phyloP scores from a whole-genome alignment of 306 rosid species.

The Lathyrus aphaca region DNA sequence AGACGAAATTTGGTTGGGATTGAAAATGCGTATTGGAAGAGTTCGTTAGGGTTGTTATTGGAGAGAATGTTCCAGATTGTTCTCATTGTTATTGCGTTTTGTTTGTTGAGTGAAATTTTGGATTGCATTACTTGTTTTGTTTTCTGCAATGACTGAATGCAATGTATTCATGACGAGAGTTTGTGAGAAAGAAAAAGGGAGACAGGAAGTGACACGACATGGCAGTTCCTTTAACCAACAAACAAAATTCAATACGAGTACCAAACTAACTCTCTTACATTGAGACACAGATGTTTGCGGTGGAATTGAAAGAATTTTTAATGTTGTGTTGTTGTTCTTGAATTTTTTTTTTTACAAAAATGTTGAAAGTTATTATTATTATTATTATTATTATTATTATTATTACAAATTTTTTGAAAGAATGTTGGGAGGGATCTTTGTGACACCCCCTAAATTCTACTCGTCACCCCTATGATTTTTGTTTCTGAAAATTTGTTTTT shows the following conservation, averaged over 20 bases:
- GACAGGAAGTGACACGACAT: slow-evolving; percentile 56
- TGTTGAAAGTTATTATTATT: no score
- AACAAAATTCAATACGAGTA: slow-evolving; percentile 8
- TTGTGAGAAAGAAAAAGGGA: not conserved
- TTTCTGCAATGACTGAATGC: not conserved
- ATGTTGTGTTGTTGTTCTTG: no score
- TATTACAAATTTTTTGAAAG: no score
- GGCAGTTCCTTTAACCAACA: slow-evolving; percentile 39
- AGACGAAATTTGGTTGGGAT: slow-evolving; percentile 30
- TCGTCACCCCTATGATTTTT: no score
- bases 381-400: no score
- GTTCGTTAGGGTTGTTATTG: slow-evolving; percentile 32
- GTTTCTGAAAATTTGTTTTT: no score
- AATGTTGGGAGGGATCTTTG: no score
- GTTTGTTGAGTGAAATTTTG: not conserved
- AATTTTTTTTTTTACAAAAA: no score
- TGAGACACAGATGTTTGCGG: no score
- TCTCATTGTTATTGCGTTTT: slow-evolving; percentile 43
- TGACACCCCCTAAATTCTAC: no score
- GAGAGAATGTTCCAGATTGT: slow-evolving; percentile 43
- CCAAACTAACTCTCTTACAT: not conserved
- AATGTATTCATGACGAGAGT: not conserved
- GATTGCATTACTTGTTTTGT: not conserved
- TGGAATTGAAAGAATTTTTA: no score
- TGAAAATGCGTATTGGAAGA: slow-evolving; percentile 28